Conservation (phyloP, 495 filamentous ascomycete genomes). For the Pseudevernia furfuracea region DNA sequence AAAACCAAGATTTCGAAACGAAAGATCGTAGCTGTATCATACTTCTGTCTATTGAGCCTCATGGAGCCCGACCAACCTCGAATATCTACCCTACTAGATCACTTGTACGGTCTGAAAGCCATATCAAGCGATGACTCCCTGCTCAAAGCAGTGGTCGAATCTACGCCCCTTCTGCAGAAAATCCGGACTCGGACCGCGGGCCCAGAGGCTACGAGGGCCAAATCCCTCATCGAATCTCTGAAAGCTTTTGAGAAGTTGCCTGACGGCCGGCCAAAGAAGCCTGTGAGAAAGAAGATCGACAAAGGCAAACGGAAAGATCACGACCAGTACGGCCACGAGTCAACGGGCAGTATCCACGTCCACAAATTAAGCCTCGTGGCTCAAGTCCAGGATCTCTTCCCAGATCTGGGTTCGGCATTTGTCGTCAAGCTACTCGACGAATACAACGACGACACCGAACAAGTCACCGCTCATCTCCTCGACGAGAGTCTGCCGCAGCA, state of each 20-base stretch:
- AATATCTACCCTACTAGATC: conserved; percentile 65
- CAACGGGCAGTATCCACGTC: conserved; percentile 54
- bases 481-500: conserved; percentile 67
- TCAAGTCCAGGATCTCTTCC: conserved; percentile 89
- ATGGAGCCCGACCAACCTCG: conserved; percentile 59
- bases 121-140: conserved; percentile 47
- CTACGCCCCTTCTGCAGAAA: conserved; percentile 44
- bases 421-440: conserved; percentile 70
- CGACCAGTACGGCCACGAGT: conserved; percentile 37
- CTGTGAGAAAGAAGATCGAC: conserved; percentile 35
- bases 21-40: conserved; percentile 59
- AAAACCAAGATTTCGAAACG: conserved; percentile 46
- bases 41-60: conserved; percentile 62
- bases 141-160: conserved; percentile 54
- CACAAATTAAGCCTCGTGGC: conserved; percentile 77
- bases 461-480: conserved; percentile 73
- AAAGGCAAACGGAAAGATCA: conserved; percentile 63
- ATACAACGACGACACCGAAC: conserved; percentile 69
- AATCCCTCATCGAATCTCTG: conserved; percentile 46
- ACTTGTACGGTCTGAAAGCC: conserved; percentile 70
- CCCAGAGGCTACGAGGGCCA: conserved; percentile 42
- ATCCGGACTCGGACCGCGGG: conserved; percentile 34
- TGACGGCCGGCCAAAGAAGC: conserved; percentile 47
- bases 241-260: conserved; percentile 47
- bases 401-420: conserved; percentile 78